phyloP scores from a whole-genome alignment of 164 flowering plant genomes.

The Tetrastigma voinierianum region DNA sequence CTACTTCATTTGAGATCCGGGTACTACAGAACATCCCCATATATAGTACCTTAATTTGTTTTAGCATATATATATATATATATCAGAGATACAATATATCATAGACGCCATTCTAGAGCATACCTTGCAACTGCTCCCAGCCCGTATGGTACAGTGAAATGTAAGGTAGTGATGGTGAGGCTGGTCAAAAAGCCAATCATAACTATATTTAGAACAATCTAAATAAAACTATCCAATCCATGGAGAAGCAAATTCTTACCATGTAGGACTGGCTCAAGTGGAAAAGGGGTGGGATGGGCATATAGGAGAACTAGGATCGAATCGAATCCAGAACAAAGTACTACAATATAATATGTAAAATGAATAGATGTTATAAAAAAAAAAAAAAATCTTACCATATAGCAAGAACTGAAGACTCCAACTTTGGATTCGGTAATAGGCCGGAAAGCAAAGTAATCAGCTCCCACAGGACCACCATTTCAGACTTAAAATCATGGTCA shows the following conservation, averaged over 20 bases:
- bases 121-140: slow-evolving; percentile 22
- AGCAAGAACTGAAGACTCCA: slow-evolving; percentile 29
- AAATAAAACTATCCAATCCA: no score
- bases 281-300: no score
- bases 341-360: no score
- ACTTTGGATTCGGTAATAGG: slow-evolving; percentile 29
- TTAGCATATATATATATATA: no score
- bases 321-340: no score
- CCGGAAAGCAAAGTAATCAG: slow-evolving; percentile 24
- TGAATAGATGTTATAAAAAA: no score
- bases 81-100: background rate
- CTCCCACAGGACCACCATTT: slow-evolving; percentile 30
- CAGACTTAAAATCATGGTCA: slow-evolving; percentile 2
- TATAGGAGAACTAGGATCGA: no score
- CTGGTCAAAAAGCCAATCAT: background rate
- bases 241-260: no score
- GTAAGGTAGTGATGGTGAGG: background rate
- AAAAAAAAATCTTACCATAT: no score
- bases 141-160: background rate
- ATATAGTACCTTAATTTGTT: background rate
- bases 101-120: background rate
- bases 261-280: no score
- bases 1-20: slow-evolving; percentile 48
- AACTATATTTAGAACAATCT: no score
- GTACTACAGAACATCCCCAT: slow-evolving; percentile 27